Evolutionary conservation across 163 green algal genomes (phyloP).

Genomic region (Scenedesmus sp.): DNA sequence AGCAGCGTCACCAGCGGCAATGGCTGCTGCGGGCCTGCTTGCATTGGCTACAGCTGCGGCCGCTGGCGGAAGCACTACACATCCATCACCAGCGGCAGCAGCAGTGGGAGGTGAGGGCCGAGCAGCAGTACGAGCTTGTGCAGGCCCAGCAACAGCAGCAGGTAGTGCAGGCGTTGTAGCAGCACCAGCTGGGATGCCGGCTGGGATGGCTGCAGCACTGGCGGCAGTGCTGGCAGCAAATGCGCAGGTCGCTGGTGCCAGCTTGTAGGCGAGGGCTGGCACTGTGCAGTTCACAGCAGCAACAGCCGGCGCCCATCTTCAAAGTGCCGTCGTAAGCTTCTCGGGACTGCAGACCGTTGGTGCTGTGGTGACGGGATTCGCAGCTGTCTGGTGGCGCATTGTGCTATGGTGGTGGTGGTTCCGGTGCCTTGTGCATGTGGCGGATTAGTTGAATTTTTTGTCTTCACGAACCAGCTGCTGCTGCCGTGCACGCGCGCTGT

Average conservation of each 20-base stretch:
- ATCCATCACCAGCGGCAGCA: not conserved
- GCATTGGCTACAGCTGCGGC: not conserved
- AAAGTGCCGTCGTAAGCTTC: no score
- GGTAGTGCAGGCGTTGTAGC: not conserved
- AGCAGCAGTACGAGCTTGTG: not conserved
- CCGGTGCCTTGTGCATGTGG: not conserved
- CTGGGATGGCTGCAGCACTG: not conserved
- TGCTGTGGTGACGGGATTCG: not conserved
- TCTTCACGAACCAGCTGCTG: no score
- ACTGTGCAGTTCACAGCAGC: not conserved
- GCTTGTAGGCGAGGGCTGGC: not conserved
- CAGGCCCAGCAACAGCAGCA: not conserved
- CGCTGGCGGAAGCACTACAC: not conserved
- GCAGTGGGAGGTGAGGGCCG: not conserved
- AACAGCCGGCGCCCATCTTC: no score
- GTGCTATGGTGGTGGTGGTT: not conserved
- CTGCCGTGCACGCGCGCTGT: no score
- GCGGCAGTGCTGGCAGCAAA: not conserved
- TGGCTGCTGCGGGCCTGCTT: not conserved
- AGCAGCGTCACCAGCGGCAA: no score
- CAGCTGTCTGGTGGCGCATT: not conserved
- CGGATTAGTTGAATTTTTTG: not conserved
- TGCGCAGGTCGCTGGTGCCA: not conserved
- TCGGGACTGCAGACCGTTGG: no score
- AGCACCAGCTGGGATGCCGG: not conserved